Conservation (phyloP, 352 stramenopile species). For the Globisporangium parvum region DNA sequence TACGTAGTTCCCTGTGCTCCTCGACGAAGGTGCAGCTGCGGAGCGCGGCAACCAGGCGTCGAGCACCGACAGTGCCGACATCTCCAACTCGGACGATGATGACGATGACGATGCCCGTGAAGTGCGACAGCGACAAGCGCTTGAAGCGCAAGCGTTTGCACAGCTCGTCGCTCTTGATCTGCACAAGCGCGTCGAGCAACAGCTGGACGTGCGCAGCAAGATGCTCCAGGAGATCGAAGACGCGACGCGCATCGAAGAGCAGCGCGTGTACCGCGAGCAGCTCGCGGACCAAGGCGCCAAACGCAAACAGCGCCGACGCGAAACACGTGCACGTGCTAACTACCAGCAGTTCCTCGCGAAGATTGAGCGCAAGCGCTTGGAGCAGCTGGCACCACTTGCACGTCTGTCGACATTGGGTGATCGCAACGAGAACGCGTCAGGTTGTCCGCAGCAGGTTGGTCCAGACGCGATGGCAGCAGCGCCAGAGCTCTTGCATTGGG, state of each 20-base stretch:
- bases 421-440: neutral
- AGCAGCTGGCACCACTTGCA: neutral
- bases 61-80: neutral
- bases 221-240: constrained; percentile 33
- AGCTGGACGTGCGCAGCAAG: constrained; percentile 19
- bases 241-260: constrained; percentile 35
- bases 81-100: constrained; percentile 1
- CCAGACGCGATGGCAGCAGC: neutral
- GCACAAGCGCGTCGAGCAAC: constrained; percentile 17
- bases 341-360: constrained; percentile 24
- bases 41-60: constrained; percentile 1
- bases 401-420: neutral
- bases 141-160: constrained; percentile 9
- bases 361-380: constrained; percentile 21
- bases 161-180: constrained; percentile 16
- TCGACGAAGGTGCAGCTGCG: constrained; percentile 7
- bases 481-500: constrained; percentile 13
- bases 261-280: constrained; percentile 39
- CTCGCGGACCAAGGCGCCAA: constrained; percentile 34
- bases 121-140: neutral
- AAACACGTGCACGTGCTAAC: constrained; percentile 24
- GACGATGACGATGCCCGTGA: neutral
- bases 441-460: neutral
- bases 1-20: constrained; percentile 15
- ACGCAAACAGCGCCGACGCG: constrained; percentile 31